These are phyloP conservation scores for Cytospora chrysosperma DNA, from an alignment of 2,329 filamentous ascomycete genomes.

Conservation along the genomic window DNA sequence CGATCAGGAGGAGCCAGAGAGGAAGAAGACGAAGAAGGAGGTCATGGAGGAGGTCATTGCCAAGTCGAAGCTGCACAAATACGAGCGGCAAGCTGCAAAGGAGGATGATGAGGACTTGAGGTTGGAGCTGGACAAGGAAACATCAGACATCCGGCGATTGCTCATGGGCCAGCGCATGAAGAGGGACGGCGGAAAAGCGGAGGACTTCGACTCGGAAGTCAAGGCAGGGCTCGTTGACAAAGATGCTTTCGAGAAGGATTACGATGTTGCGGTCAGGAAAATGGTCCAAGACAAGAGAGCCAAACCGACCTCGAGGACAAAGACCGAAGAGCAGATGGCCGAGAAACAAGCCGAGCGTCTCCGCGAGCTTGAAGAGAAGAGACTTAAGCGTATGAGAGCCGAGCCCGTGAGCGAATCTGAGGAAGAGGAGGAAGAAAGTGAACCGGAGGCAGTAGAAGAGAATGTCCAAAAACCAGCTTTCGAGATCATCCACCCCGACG, in stretches of 20 bases:
- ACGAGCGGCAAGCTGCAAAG: conserved; percentile 87
- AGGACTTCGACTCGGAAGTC: conserved; percentile 17
- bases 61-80: conserved; percentile 94
- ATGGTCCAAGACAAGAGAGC: conserved; percentile 83
- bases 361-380: conserved; percentile 78
- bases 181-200: conserved; percentile 28
- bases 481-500: conserved; percentile 28
- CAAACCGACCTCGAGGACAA: conserved; percentile 80
- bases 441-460: conserved; percentile 39
- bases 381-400: conserved; percentile 83
- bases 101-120: conserved; percentile 90
- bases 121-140: conserved; percentile 78
- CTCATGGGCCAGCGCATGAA: conserved; percentile 54
- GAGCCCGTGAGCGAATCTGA: conserved; percentile 69
- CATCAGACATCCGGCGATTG: conserved; percentile 72
- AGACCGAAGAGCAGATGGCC: conserved; percentile 84
- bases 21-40: conserved; percentile 93
- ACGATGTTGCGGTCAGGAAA: conserved; percentile 79
- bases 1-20: conserved; percentile 63
- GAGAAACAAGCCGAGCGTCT: conserved; percentile 75
- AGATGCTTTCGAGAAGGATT: conserved; percentile 75
- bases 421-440: conserved; percentile 48
- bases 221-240: conserved; percentile 56
- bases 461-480: conserved; percentile 36
- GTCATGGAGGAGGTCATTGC: conserved; percentile 98